Evolutionary conservation across 2,329 filamentous ascomycete species (phyloP).

Genomic region (Penicillium carneum): DNA sequence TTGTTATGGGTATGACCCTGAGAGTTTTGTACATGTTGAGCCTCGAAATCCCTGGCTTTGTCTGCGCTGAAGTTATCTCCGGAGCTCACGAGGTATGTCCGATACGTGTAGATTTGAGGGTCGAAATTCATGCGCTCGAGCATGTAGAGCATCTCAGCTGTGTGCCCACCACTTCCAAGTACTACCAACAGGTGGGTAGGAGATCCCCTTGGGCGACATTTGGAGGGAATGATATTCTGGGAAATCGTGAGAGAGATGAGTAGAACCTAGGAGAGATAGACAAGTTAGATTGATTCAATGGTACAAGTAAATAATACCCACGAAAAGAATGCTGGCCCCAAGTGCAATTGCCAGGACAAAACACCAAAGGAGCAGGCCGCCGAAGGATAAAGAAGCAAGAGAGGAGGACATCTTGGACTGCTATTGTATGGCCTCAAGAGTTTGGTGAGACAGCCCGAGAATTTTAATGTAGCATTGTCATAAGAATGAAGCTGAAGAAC

Average conservation of each 20-base stretch:
- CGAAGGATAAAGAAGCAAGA: not conserved
- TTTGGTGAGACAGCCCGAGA: not conserved
- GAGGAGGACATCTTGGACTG: constrained; percentile 1
- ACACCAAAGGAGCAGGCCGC: constrained; percentile 3
- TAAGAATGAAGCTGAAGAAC: not conserved
- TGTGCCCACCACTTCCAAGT: constrained; percentile 92
- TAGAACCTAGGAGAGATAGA: constrained; percentile 34
- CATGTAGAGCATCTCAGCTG: constrained; percentile 90
- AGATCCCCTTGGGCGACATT: constrained; percentile 38
- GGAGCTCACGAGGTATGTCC: constrained; percentile 81
- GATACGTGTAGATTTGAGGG: constrained; percentile 62
- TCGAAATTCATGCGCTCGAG: constrained; percentile 66
- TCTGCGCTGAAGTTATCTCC: constrained; percentile 76
- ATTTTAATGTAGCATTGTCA: constrained; percentile 1
- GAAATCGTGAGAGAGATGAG: constrained; percentile 39
- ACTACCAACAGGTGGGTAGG: constrained; percentile 75
- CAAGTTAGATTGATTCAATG: constrained; percentile 20
- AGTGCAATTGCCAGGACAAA: constrained; percentile 1
- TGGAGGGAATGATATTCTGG: constrained; percentile 41
- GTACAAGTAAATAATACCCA: not conserved
- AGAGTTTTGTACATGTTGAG: constrained; percentile 33
- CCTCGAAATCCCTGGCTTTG: constrained; percentile 71
- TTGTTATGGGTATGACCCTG: constrained; percentile 21
- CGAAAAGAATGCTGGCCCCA: constrained; percentile 5
- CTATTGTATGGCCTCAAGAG: not conserved